Evolutionary conservation across 495 filamentous ascomycete genomes (phyloP), one percentile per base, ranked within the genome.

Genomic region (Xylona heveae): DNA sequence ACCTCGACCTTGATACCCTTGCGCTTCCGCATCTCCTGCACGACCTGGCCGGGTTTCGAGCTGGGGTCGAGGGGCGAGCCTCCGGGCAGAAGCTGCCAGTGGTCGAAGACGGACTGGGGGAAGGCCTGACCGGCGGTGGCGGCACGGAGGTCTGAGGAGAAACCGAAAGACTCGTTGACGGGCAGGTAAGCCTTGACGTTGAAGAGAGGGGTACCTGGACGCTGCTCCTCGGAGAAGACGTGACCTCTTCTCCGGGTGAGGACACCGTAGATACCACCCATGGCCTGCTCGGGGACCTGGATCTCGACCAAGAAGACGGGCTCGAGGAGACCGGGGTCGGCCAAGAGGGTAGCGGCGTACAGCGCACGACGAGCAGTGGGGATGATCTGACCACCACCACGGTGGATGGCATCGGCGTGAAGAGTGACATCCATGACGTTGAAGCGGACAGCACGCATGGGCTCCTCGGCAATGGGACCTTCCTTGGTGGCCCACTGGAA

Each of bases 191-290:
- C 83, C 75, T 95, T 95, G 68, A 99, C 76, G 59, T 74, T 95
- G 78, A 95, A 95, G 30, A 99, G 78, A 60, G 90, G 90, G 53
- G 90, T 99, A 54, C 88, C 88, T 40, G 84, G 78, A 44, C 88
- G 81, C 68, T 99, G 88, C 65, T 88, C 79, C 66, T 99, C 88
- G 46, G 65, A 61, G 73, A 95, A 95, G 61, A 99, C 88, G 74
- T 95, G 85, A 68, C 88, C 88, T 74, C 88, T 70, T 50, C 85
- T 65, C 51, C 88, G 80, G 62, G 90, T 94, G 43, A 99, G 78
- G 54, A 95, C 88, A 74, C 88, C 88, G 59, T 99, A 99, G 60
- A 99, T 93, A 67, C 90, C 90, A 65, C 88, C 88, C 88, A 95
- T 95, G 52, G 88, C 88, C 49, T 73, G 67, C 66, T 99, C 90